Evolutionary conservation across 1,139 yeast species (phyloP).

Genomic region (Hyphopichia burtonii): DNA sequence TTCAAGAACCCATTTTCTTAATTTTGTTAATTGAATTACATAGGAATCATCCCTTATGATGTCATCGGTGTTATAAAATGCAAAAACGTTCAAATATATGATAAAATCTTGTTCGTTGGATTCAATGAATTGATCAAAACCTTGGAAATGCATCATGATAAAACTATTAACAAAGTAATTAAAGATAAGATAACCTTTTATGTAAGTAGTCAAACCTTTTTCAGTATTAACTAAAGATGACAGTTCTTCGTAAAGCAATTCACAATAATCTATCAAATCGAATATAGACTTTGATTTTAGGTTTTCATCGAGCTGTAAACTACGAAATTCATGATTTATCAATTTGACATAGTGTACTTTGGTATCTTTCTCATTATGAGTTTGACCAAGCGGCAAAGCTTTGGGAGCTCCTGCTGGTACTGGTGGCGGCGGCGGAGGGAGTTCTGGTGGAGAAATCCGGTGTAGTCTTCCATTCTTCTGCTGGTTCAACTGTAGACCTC

Average conservation of each 20-base stretch:
- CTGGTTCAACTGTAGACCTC: not conserved
- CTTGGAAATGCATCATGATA: conserved; percentile 44
- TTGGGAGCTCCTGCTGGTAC: not conserved
- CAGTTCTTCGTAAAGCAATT: conserved; percentile 36
- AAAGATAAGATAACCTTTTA: conserved; percentile 42
- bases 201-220: conserved; percentile 25
- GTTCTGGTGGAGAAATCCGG: not conserved
- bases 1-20: conserved; percentile 29
- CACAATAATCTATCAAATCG: conserved; percentile 46
- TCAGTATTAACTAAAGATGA: conserved; percentile 14
- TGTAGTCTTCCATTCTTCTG: not conserved
- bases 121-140: conserved; percentile 43
- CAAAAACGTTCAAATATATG: conserved; percentile 43
- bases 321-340: conserved; percentile 37
- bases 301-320: conserved; percentile 33
- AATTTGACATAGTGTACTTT: conserved; percentile 23
- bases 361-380: conserved; percentile 5
- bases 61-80: conserved; percentile 38
- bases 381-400: not conserved
- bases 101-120: conserved; percentile 41
- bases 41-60: conserved; percentile 20
- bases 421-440: not conserved
- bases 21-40: conserved; percentile 19
- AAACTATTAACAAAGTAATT: conserved; percentile 45
- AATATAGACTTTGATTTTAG: conserved; percentile 36